Evolutionary conservation across 371 early-diverging fungal genomes (phyloP), one percentile per base, ranked within the genome.

Genomic region (Lichtheimia ramosa): DNA sequence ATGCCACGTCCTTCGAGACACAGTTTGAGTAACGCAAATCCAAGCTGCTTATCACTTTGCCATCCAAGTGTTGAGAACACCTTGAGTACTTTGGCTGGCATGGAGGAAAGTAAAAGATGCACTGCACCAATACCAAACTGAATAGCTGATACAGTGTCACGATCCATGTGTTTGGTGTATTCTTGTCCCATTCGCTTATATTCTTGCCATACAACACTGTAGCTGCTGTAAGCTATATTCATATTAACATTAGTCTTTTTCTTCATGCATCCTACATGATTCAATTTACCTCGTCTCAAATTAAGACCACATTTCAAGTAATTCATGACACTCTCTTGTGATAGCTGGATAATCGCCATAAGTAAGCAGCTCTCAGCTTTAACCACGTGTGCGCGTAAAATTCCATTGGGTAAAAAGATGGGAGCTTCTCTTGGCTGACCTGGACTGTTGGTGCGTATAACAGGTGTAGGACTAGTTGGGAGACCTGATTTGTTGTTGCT

Each of bases 251-350:
- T 48, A 16, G 27, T 8, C 34, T 1, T 24, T 23, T 4, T 27
- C 5, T 6, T 16, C 7, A 54, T 27, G n/a, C 15, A 20, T 12
- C 41, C 16, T 15, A 14, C 7, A 51, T 4, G 2, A 24, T 3
- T 51, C 3, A 5, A 12, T 28, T 18, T 51, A 87, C 87, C 87
- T 82, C 81, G 70, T 58, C 84, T 73, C 27, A 87, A 57, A 61
- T 85, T 83, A 12, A 87, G 54, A 1, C 84, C 88, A 48, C 83
- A 83, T 66, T 81, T 83, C 15, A 85, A 61, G 55, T 84, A 87
- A 12, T 79, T 74, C 20, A 80, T 62, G 5, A 83, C 68, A 48
- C 74, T 83, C 59, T 85, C 85, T 59, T 84, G 86, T n/a, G 80
- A 70, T 56, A 87, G 68, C 51, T 84, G 73, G 53, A 85, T 69